Base-by-base conservation (phyloP, 2,329 filamentous ascomycete genomes). In the Hawksworthiomyces lignivorus region DNA sequence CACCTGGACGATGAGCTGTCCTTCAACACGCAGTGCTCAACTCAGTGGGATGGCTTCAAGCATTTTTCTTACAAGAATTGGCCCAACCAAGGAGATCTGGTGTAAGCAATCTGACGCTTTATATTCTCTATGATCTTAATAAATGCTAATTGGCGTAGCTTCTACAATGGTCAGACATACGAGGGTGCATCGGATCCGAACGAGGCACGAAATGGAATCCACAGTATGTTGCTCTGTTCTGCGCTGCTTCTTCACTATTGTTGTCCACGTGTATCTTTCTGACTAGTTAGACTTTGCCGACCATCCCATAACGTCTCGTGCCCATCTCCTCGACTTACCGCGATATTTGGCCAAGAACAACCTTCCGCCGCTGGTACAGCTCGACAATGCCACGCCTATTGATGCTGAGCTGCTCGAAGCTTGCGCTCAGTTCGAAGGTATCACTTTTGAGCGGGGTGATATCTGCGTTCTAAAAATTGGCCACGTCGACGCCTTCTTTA, bases 21-120 rank as follows among this genome's bases (percentile, higher is more conserved):
- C 62, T 20, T 46, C 58, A 64, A 64, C 43, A 64, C 61, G 5
- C 62, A 64, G 48, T 52, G 55, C 14, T 56, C 54, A 38, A 57
- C 51, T 15, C 61, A 64, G 29, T 64, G 62, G 62, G 62, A 64
- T 37, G 62, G 62, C 2, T 60, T 65, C 42, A 43, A 60, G 14
- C 62, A 64, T 42, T 62, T 55, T 20, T 56, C 54, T 1, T 64
- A 62, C 40, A 62, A 64, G 46, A 53, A 61, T 29, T 38, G 36
- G 36, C 36, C 36, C 11, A 20, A 15, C 17, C 7, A 21, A 15
- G 36, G 36, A 11, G 36, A 38, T 12, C 18, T 38, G 27, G 28
- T 26, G 26, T 38, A 26, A n/a, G n/a, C n/a, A n/a, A n/a, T n/a
- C n/a, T 26, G 24, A 8, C 24, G 24, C 8, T 12, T 8, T 12